These are phyloP conservation scores for Boechera retrofracta DNA, from an alignment of 345 rosid species.

Conservation along the genomic window DNA sequence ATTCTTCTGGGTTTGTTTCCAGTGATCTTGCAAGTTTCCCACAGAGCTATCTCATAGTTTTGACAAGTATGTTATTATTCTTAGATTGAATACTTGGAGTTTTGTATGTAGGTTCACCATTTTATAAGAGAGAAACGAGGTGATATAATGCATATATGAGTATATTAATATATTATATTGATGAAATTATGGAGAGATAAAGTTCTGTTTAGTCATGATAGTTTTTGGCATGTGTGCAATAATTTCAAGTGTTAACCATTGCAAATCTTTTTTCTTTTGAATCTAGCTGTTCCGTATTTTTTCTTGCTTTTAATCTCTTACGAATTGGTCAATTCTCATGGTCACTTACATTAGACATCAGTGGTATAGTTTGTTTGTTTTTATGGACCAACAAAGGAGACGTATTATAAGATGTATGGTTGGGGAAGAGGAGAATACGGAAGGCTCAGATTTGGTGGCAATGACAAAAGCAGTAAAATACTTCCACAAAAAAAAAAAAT, in stretches of 20 bases:
- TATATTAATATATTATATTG: slow-evolving; percentile 1
- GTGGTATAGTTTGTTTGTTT: slow-evolving; percentile 29
- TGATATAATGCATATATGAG: slow-evolving; percentile 11
- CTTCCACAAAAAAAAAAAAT: no score
- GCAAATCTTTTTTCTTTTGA: not conserved
- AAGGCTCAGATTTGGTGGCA: no score
- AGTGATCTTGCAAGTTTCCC: slow-evolving; percentile 68
- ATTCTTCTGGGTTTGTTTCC: slow-evolving; percentile 70
- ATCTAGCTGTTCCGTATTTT: slow-evolving; percentile 11
- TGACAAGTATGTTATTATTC: slow-evolving; percentile 65
- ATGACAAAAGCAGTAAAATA: no score
- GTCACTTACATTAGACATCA: slow-evolving; percentile 9
- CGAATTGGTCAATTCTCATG: slow-evolving; percentile 12
- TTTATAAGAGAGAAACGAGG: slow-evolving; percentile 33
- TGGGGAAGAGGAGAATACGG: no score
- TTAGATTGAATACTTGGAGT: not conserved
- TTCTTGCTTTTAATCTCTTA: slow-evolving; percentile 11
- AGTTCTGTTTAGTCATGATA: slow-evolving; percentile 11
- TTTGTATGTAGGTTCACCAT: slow-evolving; percentile 21
- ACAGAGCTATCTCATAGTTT: slow-evolving; percentile 90
- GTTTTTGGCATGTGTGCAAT: slow-evolving; percentile 1
- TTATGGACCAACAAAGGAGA: not conserved
- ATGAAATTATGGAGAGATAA: slow-evolving; percentile 9
- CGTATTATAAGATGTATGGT: no score
- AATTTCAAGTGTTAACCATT: slow-evolving; percentile 21